Percentiles rank a stretch among this genome's conserved stretches.
phyloP scores from a whole-genome alignment of 768 basidiomycete genomes.

The Leccinum olivaceopallidum region DNA sequence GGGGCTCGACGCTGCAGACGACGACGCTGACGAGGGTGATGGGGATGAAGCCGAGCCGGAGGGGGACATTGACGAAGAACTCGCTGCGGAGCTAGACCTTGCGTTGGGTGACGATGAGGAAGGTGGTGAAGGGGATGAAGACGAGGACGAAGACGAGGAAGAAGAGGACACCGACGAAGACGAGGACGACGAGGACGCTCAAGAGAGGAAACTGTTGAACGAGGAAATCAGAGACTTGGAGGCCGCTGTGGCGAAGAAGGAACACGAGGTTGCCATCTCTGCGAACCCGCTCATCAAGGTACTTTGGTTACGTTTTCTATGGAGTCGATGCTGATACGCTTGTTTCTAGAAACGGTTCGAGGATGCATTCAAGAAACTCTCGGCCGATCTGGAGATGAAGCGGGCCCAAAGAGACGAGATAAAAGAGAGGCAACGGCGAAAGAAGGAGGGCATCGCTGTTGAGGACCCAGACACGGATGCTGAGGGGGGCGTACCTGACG shows the following conservation, averaged over 20 bases:
- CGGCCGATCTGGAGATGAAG: conserved; percentile 85
- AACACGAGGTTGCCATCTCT: conserved; percentile 76
- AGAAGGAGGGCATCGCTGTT: conserved; percentile 60
- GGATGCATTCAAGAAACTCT: conserved; percentile 86
- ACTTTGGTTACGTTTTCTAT: background rate
- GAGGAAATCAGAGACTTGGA: conserved; percentile 91
- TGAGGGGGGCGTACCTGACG: conserved; percentile 40
- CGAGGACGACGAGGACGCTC: conserved; percentile 78
- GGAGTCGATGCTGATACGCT: background rate
- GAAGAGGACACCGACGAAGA: conserved; percentile 60
- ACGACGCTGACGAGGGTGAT: conserved; percentile 58
- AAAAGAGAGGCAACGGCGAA: conserved; percentile 69
- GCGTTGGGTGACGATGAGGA: conserved; percentile 72
- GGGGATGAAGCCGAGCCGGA: conserved; percentile 65
- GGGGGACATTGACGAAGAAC: conserved; percentile 84
- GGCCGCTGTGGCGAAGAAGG: conserved; percentile 84
- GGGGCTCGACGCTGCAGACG: conserved; percentile 51
- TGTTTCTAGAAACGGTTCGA: conserved; percentile 81
- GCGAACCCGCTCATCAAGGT: conserved; percentile 89
- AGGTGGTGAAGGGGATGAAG: conserved; percentile 65
- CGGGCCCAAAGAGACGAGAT: conserved; percentile 75
- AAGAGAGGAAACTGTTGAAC: conserved; percentile 76
- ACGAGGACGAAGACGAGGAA: conserved; percentile 57
- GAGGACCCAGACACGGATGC: conserved; percentile 43
- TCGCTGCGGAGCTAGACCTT: conserved; percentile 84